phyloP scores from a whole-genome alignment of 805 yeast species.

The Saccharomycopsis guyanensis region DNA sequence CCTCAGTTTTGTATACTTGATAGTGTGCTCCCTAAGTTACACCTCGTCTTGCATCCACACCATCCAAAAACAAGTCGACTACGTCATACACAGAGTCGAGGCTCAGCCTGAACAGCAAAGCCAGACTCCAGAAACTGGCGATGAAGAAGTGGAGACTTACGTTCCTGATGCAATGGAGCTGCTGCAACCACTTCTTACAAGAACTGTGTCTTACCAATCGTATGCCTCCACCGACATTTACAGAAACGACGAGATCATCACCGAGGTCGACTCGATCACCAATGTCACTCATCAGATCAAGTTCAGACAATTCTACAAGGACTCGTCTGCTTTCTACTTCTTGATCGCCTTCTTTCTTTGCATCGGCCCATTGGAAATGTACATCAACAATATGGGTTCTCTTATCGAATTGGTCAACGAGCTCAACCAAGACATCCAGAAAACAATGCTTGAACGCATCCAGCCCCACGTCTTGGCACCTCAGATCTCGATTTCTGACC shows the following conservation, averaged over 20 bases:
- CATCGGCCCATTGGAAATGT: slow-evolving; percentile 82
- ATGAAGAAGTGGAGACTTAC: slow-evolving; percentile 26
- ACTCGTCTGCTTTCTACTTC: slow-evolving; percentile 57
- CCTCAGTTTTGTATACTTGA: slow-evolving; percentile 45
- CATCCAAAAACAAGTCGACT: slow-evolving; percentile 38
- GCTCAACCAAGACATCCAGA: slow-evolving; percentile 21
- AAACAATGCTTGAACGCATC: background rate
- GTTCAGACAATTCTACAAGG: slow-evolving; percentile 32
- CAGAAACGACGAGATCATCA: slow-evolving; percentile 38
- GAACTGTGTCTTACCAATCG: background rate
- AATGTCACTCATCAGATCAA: slow-evolving; percentile 7
- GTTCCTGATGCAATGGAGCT: slow-evolving; percentile 24
- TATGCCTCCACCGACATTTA: slow-evolving; percentile 4
- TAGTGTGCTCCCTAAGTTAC: slow-evolving; percentile 55
- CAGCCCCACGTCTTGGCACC: background rate
- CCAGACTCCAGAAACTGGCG: slow-evolving; percentile 24
- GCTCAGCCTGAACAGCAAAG: slow-evolving; percentile 6
- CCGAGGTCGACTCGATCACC: slow-evolving; percentile 72
- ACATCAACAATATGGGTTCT: slow-evolving; percentile 75
- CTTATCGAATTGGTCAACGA: slow-evolving; percentile 39
- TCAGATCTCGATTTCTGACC: slow-evolving; percentile 29
- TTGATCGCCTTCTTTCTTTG: slow-evolving; percentile 55
- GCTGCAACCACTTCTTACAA: slow-evolving; percentile 8
- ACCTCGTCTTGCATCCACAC: slow-evolving; percentile 58
- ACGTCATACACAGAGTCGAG: slow-evolving; percentile 31